Evolutionary conservation across 495 filamentous ascomycete genomes (phyloP).

Genomic region (Aspergillus mulundensis): DNA sequence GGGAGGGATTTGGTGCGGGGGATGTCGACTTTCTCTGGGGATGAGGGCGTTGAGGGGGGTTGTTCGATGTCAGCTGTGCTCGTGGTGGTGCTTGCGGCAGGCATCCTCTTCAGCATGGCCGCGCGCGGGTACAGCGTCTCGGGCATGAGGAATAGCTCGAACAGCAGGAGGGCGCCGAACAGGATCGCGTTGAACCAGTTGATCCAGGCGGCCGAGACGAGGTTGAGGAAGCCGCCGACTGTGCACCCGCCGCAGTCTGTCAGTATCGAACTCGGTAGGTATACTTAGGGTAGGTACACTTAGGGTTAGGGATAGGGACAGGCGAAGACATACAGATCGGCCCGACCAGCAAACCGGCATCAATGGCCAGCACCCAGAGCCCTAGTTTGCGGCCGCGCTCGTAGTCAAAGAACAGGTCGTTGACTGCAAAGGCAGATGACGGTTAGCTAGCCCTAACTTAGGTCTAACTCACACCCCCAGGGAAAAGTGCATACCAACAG

Average conservation of each 20-base stretch:
- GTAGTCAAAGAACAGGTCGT: conserved; percentile 56
- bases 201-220: conserved; percentile 51
- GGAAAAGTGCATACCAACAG: conserved; percentile 41
- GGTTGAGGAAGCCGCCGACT: conserved; percentile 55
- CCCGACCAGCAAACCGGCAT: conserved; percentile 53
- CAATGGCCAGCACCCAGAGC: conserved; percentile 57
- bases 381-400: conserved; percentile 60
- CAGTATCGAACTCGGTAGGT: too few species aligned
- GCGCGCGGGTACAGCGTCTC: conserved; percentile 59
- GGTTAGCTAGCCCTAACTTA: not conserved
- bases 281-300: too few species aligned
- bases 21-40: conserved; percentile 18
- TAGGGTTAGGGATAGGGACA: not conserved
- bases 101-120: conserved; percentile 42
- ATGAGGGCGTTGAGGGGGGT: not conserved
- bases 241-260: too few species aligned
- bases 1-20: conserved; percentile 45
- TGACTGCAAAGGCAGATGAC: conserved; percentile 24
- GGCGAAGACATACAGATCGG: conserved; percentile 33
- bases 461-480: not conserved
- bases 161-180: conserved; percentile 47
- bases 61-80: conserved; percentile 21
- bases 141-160: conserved; percentile 52
- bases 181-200: conserved; percentile 58
- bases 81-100: not conserved